Conservation (phyloP, 2,329 filamentous ascomycete genomes). For the Paramyrothecium roridum region DNA sequence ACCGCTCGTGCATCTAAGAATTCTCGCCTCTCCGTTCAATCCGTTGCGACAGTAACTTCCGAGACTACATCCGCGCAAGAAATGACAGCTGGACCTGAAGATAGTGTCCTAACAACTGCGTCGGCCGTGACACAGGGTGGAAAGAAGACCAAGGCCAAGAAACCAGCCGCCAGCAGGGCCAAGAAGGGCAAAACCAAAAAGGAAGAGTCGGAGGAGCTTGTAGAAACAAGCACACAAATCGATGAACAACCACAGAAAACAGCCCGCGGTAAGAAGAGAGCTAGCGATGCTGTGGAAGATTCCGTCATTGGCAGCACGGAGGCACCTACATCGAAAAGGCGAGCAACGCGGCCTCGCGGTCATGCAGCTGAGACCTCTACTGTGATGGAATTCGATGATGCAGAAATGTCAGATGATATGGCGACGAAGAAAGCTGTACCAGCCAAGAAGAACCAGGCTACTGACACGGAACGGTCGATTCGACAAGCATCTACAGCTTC, state of each 20-base stretch:
- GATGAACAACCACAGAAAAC: constrained; percentile 30
- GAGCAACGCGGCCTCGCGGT: constrained; percentile 47
- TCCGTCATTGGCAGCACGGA: constrained; percentile 38
- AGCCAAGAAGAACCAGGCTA: constrained; percentile 38
- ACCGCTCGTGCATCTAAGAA: constrained; percentile 62
- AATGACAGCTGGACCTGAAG: constrained; percentile 47
- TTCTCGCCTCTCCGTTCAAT: constrained; percentile 62
- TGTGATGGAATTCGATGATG: constrained; percentile 34
- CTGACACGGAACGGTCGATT: constrained; percentile 31
- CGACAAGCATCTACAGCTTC: constrained; percentile 44
- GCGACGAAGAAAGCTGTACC: constrained; percentile 20
- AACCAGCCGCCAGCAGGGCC: constrained; percentile 44
- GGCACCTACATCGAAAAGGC: constrained; percentile 56
- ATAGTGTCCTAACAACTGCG: constrained; percentile 56
- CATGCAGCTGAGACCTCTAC: constrained; percentile 39
- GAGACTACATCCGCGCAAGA: constrained; percentile 48
- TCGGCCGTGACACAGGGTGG: constrained; percentile 57
- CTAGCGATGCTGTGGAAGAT: constrained; percentile 57
- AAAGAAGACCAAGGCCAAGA: constrained; percentile 58
- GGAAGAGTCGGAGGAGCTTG: constrained; percentile 48
- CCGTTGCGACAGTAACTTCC: constrained; percentile 46
- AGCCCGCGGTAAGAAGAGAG: constrained; percentile 58
- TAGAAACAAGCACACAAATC: constrained; percentile 14
- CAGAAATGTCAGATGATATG: constrained; percentile 34
- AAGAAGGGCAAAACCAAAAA: constrained; percentile 42